A percentile compares a stretch with the other conserved stretches of the same genome.
phyloP scores from a whole-genome alignment of 345 rosid species.

The Eucalyptus tenuipes region DNA sequence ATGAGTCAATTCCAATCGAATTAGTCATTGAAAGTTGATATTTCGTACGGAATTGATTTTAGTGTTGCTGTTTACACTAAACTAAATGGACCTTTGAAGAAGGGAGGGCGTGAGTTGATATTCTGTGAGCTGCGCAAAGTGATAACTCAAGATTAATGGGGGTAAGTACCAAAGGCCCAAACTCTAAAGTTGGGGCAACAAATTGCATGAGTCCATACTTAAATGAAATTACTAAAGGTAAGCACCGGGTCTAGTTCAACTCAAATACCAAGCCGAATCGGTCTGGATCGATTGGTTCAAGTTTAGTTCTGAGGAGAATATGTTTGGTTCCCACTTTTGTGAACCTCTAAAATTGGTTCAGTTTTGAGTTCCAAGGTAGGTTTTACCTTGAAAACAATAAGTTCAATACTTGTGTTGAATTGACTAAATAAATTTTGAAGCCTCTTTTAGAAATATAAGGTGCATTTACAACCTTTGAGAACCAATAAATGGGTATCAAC shows the following conservation, averaged over 20 bases:
- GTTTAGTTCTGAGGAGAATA: too few relatives aligned
- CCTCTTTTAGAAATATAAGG: not conserved
- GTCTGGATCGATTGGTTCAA: too few relatives aligned
- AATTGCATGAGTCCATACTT: too few relatives aligned
- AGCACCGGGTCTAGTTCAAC: not conserved
- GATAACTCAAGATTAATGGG: not conserved
- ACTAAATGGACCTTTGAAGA: not conserved
- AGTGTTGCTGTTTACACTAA: not conserved
- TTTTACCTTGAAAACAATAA: not conserved
- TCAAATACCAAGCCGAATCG: not conserved
- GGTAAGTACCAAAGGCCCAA: not conserved
- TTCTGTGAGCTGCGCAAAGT: not conserved
- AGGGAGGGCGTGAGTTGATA: not conserved
- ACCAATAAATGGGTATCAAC: not conserved
- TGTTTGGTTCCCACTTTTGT: too few relatives aligned
- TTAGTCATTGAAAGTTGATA: not conserved
- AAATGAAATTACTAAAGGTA: not conserved
- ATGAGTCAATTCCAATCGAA: not conserved
- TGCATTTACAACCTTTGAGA: not conserved
- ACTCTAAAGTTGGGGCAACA: too few relatives aligned
- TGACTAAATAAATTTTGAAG: not conserved
- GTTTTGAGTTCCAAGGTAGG: too few relatives aligned
- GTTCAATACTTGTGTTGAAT: rapidly evolving
- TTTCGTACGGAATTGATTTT: not conserved
- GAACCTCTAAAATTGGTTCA: not conserved